Conservation (phyloP, 257 asterid species). For the Parsonsia alboflavescens region DNA sequence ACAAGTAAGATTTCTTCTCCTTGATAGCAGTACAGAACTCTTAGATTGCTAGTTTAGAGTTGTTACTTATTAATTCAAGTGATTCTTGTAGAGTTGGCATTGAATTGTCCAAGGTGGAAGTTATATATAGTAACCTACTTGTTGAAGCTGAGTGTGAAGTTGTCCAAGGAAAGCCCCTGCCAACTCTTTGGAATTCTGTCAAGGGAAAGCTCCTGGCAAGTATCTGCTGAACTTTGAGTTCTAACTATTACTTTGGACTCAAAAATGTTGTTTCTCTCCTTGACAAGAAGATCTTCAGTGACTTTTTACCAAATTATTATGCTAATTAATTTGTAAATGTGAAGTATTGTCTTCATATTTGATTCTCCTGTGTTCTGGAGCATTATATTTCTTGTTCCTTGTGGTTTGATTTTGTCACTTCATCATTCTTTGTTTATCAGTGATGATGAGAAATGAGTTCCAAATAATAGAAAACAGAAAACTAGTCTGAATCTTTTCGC, state of each 20-base stretch:
- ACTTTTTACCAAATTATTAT: no score
- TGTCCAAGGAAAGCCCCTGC: conserved; percentile 66
- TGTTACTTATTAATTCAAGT: not conserved
- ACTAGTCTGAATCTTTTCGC: not conserved
- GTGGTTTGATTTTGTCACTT: not conserved
- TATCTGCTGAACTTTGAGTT: not conserved
- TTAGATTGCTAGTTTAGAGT: not conserved
- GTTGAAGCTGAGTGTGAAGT: conserved; percentile 65
- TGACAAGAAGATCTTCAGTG: no score
- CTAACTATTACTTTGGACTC: not conserved
- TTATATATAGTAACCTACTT: conserved; percentile 38
- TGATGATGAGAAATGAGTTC: not conserved
- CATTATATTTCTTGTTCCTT: not conserved
- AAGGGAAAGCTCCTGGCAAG: conserved; percentile 45
- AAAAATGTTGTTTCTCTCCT: no score
- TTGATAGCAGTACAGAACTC: not conserved
- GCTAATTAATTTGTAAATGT: no score
- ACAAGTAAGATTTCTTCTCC: conserved; percentile 29
- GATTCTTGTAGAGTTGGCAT: conserved; percentile 52
- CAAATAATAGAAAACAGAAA: not conserved
- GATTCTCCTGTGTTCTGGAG: no score
- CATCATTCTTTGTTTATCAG: not conserved
- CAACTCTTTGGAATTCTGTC: conserved; percentile 67
- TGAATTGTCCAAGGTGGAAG: conserved; percentile 56
- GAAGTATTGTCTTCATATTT: no score